Conservation (phyloP, 495 filamentous ascomycete genomes). For the Tuber brumale region DNA sequence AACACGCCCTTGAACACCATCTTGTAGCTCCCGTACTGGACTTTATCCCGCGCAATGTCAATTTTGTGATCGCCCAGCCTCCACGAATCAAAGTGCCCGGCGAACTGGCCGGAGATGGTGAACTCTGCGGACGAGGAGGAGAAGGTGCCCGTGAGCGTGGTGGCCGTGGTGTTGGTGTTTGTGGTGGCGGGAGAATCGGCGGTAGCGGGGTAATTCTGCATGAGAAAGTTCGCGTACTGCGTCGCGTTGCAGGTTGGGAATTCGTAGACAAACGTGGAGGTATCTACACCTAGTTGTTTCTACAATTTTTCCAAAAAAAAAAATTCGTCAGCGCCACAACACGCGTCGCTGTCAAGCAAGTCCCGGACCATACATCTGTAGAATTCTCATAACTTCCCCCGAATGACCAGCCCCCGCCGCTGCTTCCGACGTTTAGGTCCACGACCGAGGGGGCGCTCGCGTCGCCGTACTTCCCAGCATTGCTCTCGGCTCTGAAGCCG, state of each 20-base stretch:
- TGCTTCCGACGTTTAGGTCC: background rate
- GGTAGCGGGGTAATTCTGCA: background rate
- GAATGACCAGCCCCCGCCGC: background rate
- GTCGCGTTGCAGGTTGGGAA: conserved; percentile 1
- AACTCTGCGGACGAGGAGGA: background rate
- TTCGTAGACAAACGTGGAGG: background rate
- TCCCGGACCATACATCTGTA: background rate
- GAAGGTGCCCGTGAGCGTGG: background rate
- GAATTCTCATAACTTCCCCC: background rate
- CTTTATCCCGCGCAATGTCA: background rate
- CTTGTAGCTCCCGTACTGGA: background rate
- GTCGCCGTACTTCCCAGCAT: background rate
- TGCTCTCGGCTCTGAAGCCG: background rate
- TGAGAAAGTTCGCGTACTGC: background rate
- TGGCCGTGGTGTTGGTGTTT: background rate
- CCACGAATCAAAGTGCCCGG: background rate
- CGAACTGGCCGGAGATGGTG: background rate
- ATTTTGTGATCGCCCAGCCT: background rate
- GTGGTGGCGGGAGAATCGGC: background rate
- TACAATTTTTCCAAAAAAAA: too few species aligned
- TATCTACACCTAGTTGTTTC: background rate
- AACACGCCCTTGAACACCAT: background rate
- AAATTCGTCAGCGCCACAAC: background rate
- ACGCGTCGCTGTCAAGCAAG: background rate
- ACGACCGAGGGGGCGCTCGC: background rate